A percentile compares a stretch with the other conserved stretches of the same genome.
phyloP scores from a whole-genome alignment of 2,329 filamentous ascomycete genomes.

The Xylaria hypoxylon region DNA sequence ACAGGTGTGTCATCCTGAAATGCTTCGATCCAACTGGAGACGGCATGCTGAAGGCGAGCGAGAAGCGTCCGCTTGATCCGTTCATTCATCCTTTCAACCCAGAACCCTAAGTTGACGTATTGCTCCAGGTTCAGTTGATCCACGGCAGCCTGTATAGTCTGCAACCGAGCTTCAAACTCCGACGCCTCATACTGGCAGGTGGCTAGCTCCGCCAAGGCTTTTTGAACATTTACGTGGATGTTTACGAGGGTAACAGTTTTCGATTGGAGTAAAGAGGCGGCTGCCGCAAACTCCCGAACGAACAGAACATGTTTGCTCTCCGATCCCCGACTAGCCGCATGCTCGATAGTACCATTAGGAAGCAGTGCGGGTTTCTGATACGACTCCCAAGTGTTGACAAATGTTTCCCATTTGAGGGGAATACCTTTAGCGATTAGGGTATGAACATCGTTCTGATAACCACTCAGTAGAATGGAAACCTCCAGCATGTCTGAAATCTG shows the following conservation, averaged over 20 bases:
- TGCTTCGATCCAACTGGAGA: constrained; percentile 86
- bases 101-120: constrained; percentile 90
- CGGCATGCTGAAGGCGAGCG: constrained; percentile 83
- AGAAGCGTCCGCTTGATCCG: constrained; percentile 85
- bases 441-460: constrained; percentile 92
- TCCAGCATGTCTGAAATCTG: constrained; percentile 87
- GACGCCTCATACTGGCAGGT: constrained; percentile 83
- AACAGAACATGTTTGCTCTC: constrained; percentile 98
- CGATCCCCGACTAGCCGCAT: constrained; percentile 63
- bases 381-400: constrained; percentile 95
- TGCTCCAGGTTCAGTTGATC: constrained; percentile 97
- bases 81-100: constrained; percentile 88
- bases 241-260: constrained; percentile 84
- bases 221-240: constrained; percentile 84
- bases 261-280: constrained; percentile 86
- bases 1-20: constrained; percentile 73
- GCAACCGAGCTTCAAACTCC: constrained; percentile 83
- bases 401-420: constrained; percentile 95
- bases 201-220: constrained; percentile 83
- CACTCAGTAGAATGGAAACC: constrained; percentile 86
- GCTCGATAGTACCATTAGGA: constrained; percentile 69
- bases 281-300: constrained; percentile 89
- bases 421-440: constrained; percentile 85
- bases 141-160: constrained; percentile 89
- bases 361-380: constrained; percentile 73